These are phyloP conservation scores for Coniochaeta sp. DNA, from an alignment of 2,329 filamentous ascomycete species.

Conservation along the genomic window DNA sequence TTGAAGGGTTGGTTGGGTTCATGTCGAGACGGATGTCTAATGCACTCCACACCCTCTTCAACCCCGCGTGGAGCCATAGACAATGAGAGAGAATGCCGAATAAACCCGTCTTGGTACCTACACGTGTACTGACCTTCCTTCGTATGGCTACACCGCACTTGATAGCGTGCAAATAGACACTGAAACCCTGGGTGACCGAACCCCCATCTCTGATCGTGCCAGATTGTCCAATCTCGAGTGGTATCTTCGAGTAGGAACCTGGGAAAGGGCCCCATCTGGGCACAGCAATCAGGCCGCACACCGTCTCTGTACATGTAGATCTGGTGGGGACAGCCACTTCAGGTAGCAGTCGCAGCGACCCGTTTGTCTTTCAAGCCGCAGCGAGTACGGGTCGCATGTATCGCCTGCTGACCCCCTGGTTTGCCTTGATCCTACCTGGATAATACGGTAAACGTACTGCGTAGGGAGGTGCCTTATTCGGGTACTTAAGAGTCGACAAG, in stretches of 20 bases:
- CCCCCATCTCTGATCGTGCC: background rate
- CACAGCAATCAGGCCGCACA: background rate
- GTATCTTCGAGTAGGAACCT: background rate
- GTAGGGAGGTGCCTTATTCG: no score
- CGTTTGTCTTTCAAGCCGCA: background rate
- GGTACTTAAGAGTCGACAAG: background rate
- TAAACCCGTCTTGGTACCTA: background rate
- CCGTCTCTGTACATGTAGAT: background rate
- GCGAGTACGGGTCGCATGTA: background rate
- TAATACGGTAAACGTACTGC: background rate
- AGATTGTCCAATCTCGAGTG: background rate
- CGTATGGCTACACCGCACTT: no score
- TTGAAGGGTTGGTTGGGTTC: background rate
- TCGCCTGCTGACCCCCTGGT: background rate
- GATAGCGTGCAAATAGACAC: background rate
- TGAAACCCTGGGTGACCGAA: background rate
- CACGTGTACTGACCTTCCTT: no score
- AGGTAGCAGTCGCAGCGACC: background rate
- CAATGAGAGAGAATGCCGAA: background rate
- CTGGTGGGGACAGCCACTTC: background rate
- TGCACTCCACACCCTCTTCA: constrained; percentile 1
- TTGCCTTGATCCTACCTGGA: background rate
- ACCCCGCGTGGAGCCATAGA: background rate
- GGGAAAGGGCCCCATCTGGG: background rate
- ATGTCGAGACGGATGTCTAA: background rate